Evolutionary conservation across 352 stramenopile species (phyloP).

Genomic region (Phytophthora tentaculata): DNA sequence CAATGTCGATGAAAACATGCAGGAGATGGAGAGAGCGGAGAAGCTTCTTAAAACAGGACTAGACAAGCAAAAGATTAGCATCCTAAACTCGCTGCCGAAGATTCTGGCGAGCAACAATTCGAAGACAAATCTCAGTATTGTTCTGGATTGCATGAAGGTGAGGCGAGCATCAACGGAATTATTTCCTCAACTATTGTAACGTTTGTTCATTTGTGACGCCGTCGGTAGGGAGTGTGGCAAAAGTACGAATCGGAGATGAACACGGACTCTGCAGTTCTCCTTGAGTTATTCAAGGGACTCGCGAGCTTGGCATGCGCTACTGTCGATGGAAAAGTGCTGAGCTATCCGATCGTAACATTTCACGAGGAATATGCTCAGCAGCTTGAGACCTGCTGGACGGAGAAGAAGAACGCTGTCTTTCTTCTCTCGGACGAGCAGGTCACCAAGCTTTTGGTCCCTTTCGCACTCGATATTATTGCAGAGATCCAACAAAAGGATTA

Average conservation of each 20-base stretch:
- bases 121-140: slow-evolving; percentile 63
- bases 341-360: slow-evolving; percentile 57
- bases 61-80: slow-evolving; percentile 84
- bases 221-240: slow-evolving; percentile 65
- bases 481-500: slow-evolving; percentile 85
- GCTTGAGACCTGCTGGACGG: slow-evolving; percentile 49
- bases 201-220: background rate
- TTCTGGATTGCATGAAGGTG: slow-evolving; percentile 85
- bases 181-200: background rate
- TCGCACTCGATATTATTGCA: slow-evolving; percentile 73
- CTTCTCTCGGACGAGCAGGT: slow-evolving; percentile 82
- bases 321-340: slow-evolving; percentile 74
- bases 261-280: slow-evolving; percentile 47
- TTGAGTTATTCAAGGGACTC: slow-evolving; percentile 71
- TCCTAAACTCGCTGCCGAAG: slow-evolving; percentile 70
- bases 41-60: slow-evolving; percentile 79
- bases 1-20: slow-evolving; percentile 86
- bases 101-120: slow-evolving; percentile 79
- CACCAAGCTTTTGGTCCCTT: slow-evolving; percentile 69
- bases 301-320: slow-evolving; percentile 63
- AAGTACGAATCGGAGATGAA: slow-evolving; percentile 66
- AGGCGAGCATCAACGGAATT: background rate
- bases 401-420: slow-evolving; percentile 70
- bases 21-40: slow-evolving; percentile 80
- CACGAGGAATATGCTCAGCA: slow-evolving; percentile 70